Percentiles rank a stretch among this genome's conserved stretches.
Evolutionary conservation across 345 rosid genomes (phyloP).

Genomic region (Hypericum androsaemum): DNA sequence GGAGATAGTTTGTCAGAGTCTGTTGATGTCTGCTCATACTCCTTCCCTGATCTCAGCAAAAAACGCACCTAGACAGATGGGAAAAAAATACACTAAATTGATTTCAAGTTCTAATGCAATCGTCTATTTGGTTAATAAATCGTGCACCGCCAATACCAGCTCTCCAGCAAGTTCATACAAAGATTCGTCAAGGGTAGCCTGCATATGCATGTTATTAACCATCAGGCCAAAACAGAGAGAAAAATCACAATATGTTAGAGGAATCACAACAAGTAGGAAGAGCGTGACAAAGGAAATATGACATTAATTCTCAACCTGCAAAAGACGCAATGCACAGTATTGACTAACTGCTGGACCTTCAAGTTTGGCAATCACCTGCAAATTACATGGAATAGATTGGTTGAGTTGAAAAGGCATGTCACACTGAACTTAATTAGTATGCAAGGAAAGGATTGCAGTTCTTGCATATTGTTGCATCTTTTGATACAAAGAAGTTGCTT

Average conservation of each 20-base stretch:
- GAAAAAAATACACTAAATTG: constrained; percentile 2
- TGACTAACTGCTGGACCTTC: constrained; percentile 99
- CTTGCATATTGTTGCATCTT: not conserved
- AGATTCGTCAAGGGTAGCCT: constrained; percentile 96
- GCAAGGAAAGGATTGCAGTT: not conserved
- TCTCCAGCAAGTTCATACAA: constrained; percentile 99
- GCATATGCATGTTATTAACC: constrained; percentile 21
- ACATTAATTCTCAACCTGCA: constrained; percentile 46
- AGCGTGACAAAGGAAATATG: not conserved
- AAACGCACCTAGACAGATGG: constrained; percentile 63
- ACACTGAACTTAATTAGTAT: not conserved
- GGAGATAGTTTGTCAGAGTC: constrained; percentile 79
- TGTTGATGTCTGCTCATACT: constrained; percentile 58
- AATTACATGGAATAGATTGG: constrained; percentile 5
- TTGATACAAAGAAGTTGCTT: not conserved
- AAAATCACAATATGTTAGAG: constrained; percentile 3
- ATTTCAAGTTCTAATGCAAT: constrained; percentile 9
- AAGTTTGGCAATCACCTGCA: constrained; percentile 89
- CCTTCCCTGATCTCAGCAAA: constrained; percentile 95
- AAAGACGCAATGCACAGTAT: constrained; percentile 83
- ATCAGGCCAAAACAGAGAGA: constrained; percentile 12
- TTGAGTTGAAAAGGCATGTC: no score
- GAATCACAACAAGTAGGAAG: not conserved
- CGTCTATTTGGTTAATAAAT: constrained; percentile 5
- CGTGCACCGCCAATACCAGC: constrained; percentile 44